phyloP scores from a whole-genome alignment of 345 rosid species.

The Eucalyptus shirleyi region DNA sequence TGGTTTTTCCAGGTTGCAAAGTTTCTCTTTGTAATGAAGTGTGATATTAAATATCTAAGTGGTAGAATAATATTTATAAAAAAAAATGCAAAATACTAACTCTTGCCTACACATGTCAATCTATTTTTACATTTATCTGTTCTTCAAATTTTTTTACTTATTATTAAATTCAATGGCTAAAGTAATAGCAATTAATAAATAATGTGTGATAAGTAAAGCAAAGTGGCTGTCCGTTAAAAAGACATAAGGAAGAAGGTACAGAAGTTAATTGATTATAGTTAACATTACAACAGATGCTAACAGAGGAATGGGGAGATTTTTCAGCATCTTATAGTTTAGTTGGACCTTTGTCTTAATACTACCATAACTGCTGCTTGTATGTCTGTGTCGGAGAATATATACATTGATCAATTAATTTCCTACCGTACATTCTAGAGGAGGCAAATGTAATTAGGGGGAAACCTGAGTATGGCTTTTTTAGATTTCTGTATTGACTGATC shows the following conservation, averaged over 20 bases:
- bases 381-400: neutral
- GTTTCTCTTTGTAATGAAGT: neutral
- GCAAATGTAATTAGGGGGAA: neutral
- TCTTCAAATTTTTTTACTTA: neutral
- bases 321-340: neutral
- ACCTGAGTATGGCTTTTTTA: neutral
- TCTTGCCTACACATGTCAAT: neutral
- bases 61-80: neutral
- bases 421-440: neutral
- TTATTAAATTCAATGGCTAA: neutral
- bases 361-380: neutral
- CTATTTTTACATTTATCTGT: neutral
- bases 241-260: neutral
- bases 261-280: neutral
- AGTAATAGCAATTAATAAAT: neutral
- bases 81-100: neutral
- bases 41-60: neutral
- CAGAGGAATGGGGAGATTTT: neutral
- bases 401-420: neutral
- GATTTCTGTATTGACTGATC: neutral
- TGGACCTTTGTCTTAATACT: neutral
- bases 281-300: neutral
- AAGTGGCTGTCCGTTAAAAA: neutral
- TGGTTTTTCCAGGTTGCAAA: neutral
- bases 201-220: neutral